Evolutionary conservation across 2,329 filamentous ascomycete species (phyloP), one percentile per base, ranked within the genome.

Genomic region (Diplodia sapinea): DNA sequence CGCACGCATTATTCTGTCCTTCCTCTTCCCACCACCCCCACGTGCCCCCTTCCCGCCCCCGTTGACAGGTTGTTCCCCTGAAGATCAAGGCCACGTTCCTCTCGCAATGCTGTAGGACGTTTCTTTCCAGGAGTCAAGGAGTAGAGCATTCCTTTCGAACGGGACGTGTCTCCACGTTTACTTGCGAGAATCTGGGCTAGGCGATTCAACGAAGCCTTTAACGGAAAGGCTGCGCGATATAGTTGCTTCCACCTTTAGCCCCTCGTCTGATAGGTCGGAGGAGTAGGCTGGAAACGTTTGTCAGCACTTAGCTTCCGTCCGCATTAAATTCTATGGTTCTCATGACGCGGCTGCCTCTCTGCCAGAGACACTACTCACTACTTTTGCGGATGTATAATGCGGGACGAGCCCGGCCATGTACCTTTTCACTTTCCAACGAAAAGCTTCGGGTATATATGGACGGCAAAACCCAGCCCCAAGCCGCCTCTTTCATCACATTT

Each of bases 61-160:
- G 23, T 38, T 59, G 55, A 38, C 55, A 59, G 20, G 55, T 8
- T 26, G 11, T 40, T 29, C n/a, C 55, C 55, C 36, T 59, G 55
- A 59, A 59, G 36, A 59, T 59, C 55, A 29, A 5, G 12, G 36
- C 36, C 36, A 43, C 55, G 36, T 29, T 59, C 20, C 29, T 43
- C 17, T 36, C n/a, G 20, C 20, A 12, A 40, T n/a, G n/a, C 23
- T 59, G 11, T 36, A 59, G 20, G 40, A 47, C 40, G 40, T 47
- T 59, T 36, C 26, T 40, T 23, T 15, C n/a, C 40, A 59, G 55
- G 55, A 59, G 36, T 59, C 36, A 43, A 59, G 55, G 55, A 29
- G 55, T 43, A 20, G 55, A 26, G 23, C 20, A 26, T 59, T 59
- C 20, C 6, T 13, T 17, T 15, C 15, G 17, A 17, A 43, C 43